These are phyloP conservation scores for Daldinia grandis DNA, from an alignment of 495 filamentous ascomycete genomes.

Conservation along the genomic window DNA sequence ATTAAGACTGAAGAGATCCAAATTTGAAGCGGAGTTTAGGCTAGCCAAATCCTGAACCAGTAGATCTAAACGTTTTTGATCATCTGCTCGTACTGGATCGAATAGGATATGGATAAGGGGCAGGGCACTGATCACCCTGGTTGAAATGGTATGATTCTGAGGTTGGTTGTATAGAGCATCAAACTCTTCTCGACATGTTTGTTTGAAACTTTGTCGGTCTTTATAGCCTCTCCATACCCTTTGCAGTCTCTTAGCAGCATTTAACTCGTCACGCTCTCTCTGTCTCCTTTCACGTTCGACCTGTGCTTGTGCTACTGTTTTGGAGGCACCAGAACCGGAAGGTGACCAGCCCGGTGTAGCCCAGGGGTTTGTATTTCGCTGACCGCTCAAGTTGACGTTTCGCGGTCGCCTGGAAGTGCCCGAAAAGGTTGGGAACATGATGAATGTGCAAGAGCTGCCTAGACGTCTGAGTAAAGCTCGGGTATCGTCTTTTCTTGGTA, in stretches of 20 bases:
- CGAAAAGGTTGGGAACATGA: conserved; percentile 91
- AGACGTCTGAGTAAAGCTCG: not conserved
- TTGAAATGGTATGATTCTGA: conserved; percentile 7
- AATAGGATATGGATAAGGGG: conserved; percentile 50
- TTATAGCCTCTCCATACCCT: conserved; percentile 83
- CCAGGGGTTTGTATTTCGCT: conserved; percentile 75
- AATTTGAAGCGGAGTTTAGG: conserved; percentile 35
- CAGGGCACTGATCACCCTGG: conserved; percentile 44
- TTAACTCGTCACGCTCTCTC: conserved; percentile 79
- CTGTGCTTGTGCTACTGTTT: conserved; percentile 83
- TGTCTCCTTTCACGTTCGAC: conserved; percentile 82
- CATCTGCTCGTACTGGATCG: conserved; percentile 42
- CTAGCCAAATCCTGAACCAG: conserved; percentile 49
- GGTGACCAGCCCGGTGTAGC: conserved; percentile 61
- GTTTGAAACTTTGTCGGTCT: conserved; percentile 65
- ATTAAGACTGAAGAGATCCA: conserved; percentile 38
- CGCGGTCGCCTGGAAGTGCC: conserved; percentile 84
- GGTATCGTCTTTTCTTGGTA: not conserved
- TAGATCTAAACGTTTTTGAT: conserved; percentile 48
- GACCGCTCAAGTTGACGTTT: conserved; percentile 93
- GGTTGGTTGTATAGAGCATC: conserved; percentile 60
- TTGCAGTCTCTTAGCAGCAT: conserved; percentile 79
- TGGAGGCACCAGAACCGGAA: conserved; percentile 67
- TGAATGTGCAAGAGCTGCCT: conserved; percentile 11
- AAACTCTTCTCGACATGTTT: conserved; percentile 70